phyloP scores from a whole-genome alignment of 108 stramenopile species.

The Nitzschia sp. region DNA sequence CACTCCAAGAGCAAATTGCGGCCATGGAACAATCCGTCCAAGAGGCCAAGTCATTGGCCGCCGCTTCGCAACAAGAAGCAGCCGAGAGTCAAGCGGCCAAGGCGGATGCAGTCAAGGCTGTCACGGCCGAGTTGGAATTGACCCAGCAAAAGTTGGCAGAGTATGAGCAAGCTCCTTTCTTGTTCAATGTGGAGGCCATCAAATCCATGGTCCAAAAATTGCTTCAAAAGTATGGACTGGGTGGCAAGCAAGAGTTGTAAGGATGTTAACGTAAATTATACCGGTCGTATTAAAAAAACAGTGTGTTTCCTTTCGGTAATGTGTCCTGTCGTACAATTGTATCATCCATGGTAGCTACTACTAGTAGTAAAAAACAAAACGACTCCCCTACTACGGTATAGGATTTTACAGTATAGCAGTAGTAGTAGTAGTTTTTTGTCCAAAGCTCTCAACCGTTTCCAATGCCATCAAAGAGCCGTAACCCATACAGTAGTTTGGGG shows the following conservation, averaged over 20 bases:
- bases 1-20: conserved; percentile 1
- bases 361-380: too few relatives aligned
- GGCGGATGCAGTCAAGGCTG: neutral
- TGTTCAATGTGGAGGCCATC: conserved; percentile 10
- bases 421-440: too few relatives aligned
- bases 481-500: too few relatives aligned
- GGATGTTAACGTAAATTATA: too few relatives aligned
- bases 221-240: conserved; percentile 17
- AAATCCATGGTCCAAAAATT: neutral
- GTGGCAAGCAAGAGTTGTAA: conserved; percentile 15
- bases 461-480: too few relatives aligned
- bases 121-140: neutral
- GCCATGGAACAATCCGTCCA: conserved; percentile 4
- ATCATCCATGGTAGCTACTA: too few relatives aligned
- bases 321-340: too few relatives aligned
- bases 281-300: too few relatives aligned
- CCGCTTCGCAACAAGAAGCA: neutral
- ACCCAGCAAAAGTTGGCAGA: neutral
- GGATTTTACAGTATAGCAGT: too few relatives aligned
- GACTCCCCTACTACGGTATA: too few relatives aligned
- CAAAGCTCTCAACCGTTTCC: too few relatives aligned
- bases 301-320: too few relatives aligned
- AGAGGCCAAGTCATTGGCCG: conserved; percentile 10
- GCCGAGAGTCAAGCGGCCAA: conserved; percentile 7
- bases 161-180: conserved; percentile 11